A percentile compares a stretch with the other conserved stretches of the same genome.
These are phyloP conservation scores for Heimioporus sp. DNA, from an alignment of 768 basidiomycete species.

Conservation along the genomic window DNA sequence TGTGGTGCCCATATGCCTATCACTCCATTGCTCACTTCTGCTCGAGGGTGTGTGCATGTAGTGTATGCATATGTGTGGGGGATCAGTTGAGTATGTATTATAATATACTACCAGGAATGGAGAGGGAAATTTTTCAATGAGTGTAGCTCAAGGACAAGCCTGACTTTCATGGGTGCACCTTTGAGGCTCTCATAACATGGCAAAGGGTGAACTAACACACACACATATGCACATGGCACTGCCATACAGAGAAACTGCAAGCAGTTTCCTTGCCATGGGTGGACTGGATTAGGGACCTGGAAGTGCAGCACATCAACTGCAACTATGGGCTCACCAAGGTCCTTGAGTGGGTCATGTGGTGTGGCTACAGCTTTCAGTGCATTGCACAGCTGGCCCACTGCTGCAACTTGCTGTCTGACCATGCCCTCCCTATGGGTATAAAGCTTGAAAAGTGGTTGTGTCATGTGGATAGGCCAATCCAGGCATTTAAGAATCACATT, in stretches of 20 bases:
- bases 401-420: constrained; percentile 51
- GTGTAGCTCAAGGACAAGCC: constrained; percentile 79
- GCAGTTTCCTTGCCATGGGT: constrained; percentile 73
- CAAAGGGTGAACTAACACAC: too few relatives aligned
- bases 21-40: too few relatives aligned
- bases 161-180: constrained; percentile 64
- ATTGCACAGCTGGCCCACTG: constrained; percentile 69
- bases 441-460: constrained; percentile 53
- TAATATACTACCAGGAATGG: constrained; percentile 46
- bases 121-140: constrained; percentile 80
- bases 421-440: constrained; percentile 47
- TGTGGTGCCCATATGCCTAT: too few relatives aligned
- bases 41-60: too few relatives aligned
- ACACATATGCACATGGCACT: too few relatives aligned
- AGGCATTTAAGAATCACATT: constrained; percentile 53
- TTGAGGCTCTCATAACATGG: too few relatives aligned
- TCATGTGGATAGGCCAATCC: constrained; percentile 36
- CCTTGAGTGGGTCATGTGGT: constrained; percentile 62
- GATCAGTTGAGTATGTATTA: too few relatives aligned
- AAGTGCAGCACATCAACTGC: constrained; percentile 52
- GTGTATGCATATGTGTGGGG: too few relatives aligned
- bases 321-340: constrained; percentile 56
- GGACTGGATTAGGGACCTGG: constrained; percentile 61
- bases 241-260: constrained; percentile 65
- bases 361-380: constrained; percentile 76